Base-by-base conservation (phyloP, 148 eudicot genomes). In the Rhododendron williamsianum region DNA sequence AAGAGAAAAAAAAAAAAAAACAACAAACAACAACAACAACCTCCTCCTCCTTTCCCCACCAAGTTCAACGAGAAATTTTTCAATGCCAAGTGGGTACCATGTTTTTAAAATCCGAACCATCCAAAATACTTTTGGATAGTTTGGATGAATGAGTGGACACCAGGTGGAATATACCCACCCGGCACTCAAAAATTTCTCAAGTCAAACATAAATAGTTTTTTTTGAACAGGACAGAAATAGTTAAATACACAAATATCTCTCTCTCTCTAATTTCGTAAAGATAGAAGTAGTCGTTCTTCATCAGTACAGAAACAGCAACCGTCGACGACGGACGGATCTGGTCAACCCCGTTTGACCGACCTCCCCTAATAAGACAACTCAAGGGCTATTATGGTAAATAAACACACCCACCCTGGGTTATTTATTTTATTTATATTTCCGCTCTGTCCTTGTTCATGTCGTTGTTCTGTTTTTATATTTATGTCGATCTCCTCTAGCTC, bases 271-370 rank as follows among this genome's bases (percentile, higher is more conserved):
- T 16, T 56, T 16, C 16, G 41, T 2, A 12, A 45, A 45, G 48
- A 45, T 7, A 45, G 48, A 9, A 46, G 48, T 8, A 46, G 10
- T 46, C 9, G 49, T 46, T 46, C 9, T 46, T 46, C 49, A 9
- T 9, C 49, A 65, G 11, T 63, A 82, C 10, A 41, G 51, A 82
- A 27, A 41, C 67, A 60, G 74, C 18, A 45, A 65, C 52, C 36
- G 83, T 36, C 19, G 81, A 79, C 58, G 60, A 27, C 73, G 78
- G 76, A 18, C 60, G 87, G 91, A 88, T 88, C 90, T 86, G 88
- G 95, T 91, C 93, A 93, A 79, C 88, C 67, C 58, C 45, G 78
- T 88, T 89, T 93, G 95, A 93, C 93, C 89, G 76, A 60, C 19
- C 45, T 45, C 38, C 19, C 35, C 43, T 41, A 18, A 2, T 2